A percentile compares a stretch with the other conserved stretches of the same genome.
phyloP scores from a whole-genome alignment of 495 filamentous ascomycete genomes.

The Xylaria cubensis region DNA sequence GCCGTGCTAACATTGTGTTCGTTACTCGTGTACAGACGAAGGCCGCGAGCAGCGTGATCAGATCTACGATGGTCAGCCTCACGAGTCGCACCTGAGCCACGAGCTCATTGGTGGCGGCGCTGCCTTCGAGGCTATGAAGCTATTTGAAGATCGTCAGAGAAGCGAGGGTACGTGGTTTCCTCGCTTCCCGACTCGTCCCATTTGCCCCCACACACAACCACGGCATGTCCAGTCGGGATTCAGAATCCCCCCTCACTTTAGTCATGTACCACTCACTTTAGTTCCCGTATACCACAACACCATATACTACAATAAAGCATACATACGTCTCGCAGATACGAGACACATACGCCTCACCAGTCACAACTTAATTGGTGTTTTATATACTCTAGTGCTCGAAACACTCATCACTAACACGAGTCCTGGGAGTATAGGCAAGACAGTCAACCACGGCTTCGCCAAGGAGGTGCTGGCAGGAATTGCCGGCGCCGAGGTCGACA shows the following conservation, averaged over 20 bases:
- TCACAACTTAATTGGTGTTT: neutral
- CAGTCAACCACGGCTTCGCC: conserved; percentile 73
- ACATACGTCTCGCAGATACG: neutral
- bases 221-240: neutral
- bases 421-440: conserved; percentile 59
- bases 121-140: conserved; percentile 80
- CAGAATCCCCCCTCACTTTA: neutral
- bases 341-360: neutral
- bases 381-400: neutral
- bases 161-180: conserved; percentile 61
- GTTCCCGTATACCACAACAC: neutral
- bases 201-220: neutral
- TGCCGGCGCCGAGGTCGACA: conserved; percentile 78
- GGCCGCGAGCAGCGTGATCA: conserved; percentile 63
- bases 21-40: conserved; percentile 36
- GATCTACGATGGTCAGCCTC: conserved; percentile 58
- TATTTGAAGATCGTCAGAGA: conserved; percentile 78
- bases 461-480: conserved; percentile 77
- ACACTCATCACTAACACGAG: neutral
- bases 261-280: neutral
- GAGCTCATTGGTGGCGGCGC: conserved; percentile 78
- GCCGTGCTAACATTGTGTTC: neutral
- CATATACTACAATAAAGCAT: neutral
- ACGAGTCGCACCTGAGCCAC: conserved; percentile 72
- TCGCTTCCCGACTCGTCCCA: neutral